Evolutionary conservation across 2,329 filamentous ascomycete genomes (phyloP), one percentile per base, ranked within the genome.

Genomic region (Colletotrichum orbiculare): DNA sequence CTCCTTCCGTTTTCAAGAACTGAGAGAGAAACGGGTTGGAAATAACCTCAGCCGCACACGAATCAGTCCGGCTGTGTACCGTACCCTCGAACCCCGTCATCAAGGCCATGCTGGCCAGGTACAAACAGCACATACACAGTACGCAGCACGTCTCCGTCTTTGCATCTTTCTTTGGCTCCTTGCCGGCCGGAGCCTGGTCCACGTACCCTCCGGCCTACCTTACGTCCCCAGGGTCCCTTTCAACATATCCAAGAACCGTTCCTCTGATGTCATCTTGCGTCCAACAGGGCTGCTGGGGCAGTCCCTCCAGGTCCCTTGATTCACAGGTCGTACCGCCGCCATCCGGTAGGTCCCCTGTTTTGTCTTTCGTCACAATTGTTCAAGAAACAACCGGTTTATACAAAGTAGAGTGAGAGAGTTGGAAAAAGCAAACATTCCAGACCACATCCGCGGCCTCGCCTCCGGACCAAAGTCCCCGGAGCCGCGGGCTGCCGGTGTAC

Each of bases 191-290:
- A 8, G 42, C 42, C 42, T 43, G 42, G 42, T n/a, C 15, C 42
- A 10, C 43, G 41, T n/a, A 43, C 7, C 15, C n/a, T 46, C 6
- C 25, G 43, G 48, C 49, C 42, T 17, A 17, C 17, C 17, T 17
- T 17, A 54, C 39, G 17, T 13, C 37, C 34, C 17, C 13, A 35
- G 25, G 52, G 39, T 43, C 25, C 39, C 39, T 54, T 45, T 42
- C 33, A 25, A 25, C 25, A 25, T 33, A 15, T 49, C 43, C 45
- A 47, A 41, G 42, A 34, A 46, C 48, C 41, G 46, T 62, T 56
- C 52, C 54, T 65, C 52, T 65, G 62, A 65, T 65, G 62, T 65
- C 62, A 65, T 62, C 42, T 13, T 53, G 62, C 62, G 43, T 52
- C 62, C 57, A 35, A 34, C 58, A 62, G 52, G 56, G 61, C 61